Evolutionary conservation across 2,329 filamentous ascomycete species (phyloP), one percentile per base, ranked within the genome.

Genomic region (Colletotrichum sp.): DNA sequence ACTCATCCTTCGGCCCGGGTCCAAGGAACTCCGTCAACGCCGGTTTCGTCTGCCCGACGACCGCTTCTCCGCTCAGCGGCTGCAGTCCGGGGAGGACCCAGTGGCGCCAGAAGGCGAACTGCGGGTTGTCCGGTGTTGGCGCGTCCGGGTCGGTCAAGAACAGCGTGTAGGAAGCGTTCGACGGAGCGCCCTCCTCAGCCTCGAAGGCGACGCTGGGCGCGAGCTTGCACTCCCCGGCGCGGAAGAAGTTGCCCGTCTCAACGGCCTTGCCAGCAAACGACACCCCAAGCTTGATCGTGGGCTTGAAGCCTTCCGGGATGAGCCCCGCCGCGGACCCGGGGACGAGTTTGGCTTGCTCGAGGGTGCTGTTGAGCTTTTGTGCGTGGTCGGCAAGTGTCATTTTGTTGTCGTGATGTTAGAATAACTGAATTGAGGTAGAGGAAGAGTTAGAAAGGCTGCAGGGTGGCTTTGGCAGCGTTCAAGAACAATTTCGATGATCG

Each of bases 51-150:
- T 81, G 76, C 1, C 79, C 81, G 7, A 80, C 80, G 3, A 79
- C 78, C 3, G 71, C 79, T 13, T 77, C 77, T 1, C 77, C 78
- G 30, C 77, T 72, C 58, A 80, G 52, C 3, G 86, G 83, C 71
- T 82, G 83, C 66, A 88, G 61, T 0, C 86, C 86, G 6, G 84
- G 80, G 1, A 90, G 80, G 30, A 91, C 84, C 87, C 88, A 91
- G 78, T 91, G 89, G 24, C 89, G 83, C 88, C 89, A 91, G 78
- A 88, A 90, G 0, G 88, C 87, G 78, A 89, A 90, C 78, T 88
- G 90, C 8, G 88, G 88, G 66, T 91, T 87, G 43, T 89, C 87
- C 0, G 89, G 89, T 0, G 88, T 90, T 0, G 89, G 89, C 24
- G 89, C 89, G 74, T 91, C 89, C 0, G 89, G 89, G 71, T 91